A percentile compares a stretch with the other conserved stretches of the same genome.
These are phyloP conservation scores for Barnettozyma botsteinii DNA, from an alignment of 805 yeast genomes.

Conservation along the genomic window DNA sequence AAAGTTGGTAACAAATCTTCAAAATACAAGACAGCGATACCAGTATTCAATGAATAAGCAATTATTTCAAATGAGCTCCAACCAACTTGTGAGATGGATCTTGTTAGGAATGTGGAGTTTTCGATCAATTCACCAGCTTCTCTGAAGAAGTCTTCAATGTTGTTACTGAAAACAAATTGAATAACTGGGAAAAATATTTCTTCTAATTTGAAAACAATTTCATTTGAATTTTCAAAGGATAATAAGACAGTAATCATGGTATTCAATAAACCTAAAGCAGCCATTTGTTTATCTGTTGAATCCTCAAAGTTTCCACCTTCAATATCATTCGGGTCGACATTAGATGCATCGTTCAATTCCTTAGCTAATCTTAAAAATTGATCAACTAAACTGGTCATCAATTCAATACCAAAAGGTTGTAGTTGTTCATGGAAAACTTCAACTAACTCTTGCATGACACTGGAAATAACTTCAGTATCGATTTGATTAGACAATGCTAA, in stretches of 20 bases:
- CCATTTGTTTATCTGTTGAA: constrained; percentile 66
- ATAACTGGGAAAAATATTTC: constrained; percentile 66
- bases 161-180: constrained; percentile 57
- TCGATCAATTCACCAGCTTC: constrained; percentile 76
- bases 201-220: constrained; percentile 58
- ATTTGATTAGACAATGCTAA: constrained; percentile 69
- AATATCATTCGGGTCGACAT: constrained; percentile 35
- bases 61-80: constrained; percentile 66
- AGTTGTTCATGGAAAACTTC: constrained; percentile 82
- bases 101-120: constrained; percentile 55
- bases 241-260: constrained; percentile 78
- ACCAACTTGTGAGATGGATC: constrained; percentile 59
- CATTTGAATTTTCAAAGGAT: constrained; percentile 76
- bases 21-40: constrained; percentile 56
- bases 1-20: constrained; percentile 74
- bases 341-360: constrained; percentile 61
- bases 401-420: constrained; percentile 83
- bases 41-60: constrained; percentile 33
- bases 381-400: constrained; percentile 55
- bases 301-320: constrained; percentile 30
- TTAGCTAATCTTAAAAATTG: constrained; percentile 68
- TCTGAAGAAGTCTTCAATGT: constrained; percentile 65
- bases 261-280: constrained; percentile 74
- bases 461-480: constrained; percentile 82
- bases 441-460: constrained; percentile 93